Conservation (phyloP, 345 rosid species). For the Aquilaria malaccensis region DNA sequence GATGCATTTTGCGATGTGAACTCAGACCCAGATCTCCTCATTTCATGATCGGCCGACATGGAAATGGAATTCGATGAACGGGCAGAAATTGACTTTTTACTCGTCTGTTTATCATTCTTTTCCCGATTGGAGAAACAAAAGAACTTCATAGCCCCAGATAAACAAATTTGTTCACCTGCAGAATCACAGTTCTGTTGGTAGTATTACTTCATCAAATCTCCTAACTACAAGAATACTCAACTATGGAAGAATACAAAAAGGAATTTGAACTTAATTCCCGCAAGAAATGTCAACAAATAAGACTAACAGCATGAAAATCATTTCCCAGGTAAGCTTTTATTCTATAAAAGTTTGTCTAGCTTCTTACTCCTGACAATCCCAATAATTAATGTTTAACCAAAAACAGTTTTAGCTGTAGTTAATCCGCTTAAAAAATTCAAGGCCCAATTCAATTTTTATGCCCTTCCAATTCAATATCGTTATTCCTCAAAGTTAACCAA, state of each 20-base stretch:
- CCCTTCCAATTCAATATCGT: no score
- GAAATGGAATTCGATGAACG: slow-evolving; percentile 35
- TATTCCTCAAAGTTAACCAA: no score
- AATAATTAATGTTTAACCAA: no score
- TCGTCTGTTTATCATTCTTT: slow-evolving; percentile 40
- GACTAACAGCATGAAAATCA: background rate
- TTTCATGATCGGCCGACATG: slow-evolving; percentile 37
- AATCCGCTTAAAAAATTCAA: no score
- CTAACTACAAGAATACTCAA: background rate
- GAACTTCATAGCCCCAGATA: slow-evolving; percentile 59
- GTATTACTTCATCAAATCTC: no score
- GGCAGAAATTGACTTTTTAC: slow-evolving; percentile 38
- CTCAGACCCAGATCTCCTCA: slow-evolving; percentile 60
- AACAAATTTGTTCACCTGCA: slow-evolving; percentile 29
- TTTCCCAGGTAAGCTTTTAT: background rate
- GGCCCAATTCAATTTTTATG: no score
- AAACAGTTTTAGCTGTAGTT: no score
- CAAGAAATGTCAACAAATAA: slow-evolving; percentile 1
- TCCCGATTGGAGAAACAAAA: slow-evolving; percentile 39
- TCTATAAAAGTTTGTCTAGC: no score
- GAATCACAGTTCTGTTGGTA: slow-evolving; percentile 2
- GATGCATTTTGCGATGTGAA: slow-evolving; percentile 60
- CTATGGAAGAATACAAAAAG: background rate
- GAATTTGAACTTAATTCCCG: background rate
- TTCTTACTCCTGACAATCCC: no score